phyloP scores from a whole-genome alignment of 2,329 filamentous ascomycete genomes.

The Helotiales sp. region DNA sequence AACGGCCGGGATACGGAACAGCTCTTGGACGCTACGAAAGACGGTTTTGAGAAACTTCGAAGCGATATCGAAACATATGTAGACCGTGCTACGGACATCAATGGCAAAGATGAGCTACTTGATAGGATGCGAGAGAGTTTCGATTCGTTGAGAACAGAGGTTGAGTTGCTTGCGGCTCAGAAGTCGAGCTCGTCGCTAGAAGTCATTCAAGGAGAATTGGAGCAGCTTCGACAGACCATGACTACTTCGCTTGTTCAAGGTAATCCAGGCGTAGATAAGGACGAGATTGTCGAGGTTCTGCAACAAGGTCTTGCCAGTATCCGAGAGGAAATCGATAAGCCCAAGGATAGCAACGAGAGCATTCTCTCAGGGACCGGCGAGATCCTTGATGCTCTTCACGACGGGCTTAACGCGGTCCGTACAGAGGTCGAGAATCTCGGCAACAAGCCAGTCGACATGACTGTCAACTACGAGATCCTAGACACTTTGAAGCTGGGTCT shows the following conservation, averaged over 20 bases:
- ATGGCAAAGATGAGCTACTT: conserved; percentile 76
- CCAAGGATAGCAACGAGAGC: conserved; percentile 31
- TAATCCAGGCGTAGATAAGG: conserved; percentile 49
- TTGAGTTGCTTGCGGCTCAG: conserved; percentile 35
- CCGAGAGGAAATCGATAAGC: conserved; percentile 65
- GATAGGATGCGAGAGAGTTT: conserved; percentile 56
- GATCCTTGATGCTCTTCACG: conserved; percentile 84
- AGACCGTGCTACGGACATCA: conserved; percentile 66
- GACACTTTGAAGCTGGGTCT: conserved; percentile 85
- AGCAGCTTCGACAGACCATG: conserved; percentile 58
- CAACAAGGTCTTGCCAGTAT: conserved; percentile 73
- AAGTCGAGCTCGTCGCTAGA: conserved; percentile 57
- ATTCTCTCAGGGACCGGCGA: conserved; percentile 69
- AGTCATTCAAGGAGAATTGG: conserved; percentile 53
- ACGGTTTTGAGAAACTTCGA: conserved; percentile 80
- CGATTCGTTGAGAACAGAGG: conserved; percentile 12
- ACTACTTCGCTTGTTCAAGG: conserved; percentile 50
- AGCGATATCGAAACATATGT: conserved; percentile 80
- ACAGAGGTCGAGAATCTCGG: conserved; percentile 74
- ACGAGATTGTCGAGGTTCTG: conserved; percentile 65
- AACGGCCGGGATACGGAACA: conserved; percentile 84
- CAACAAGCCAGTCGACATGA: conserved; percentile 79
- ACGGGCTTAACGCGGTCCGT: conserved; percentile 78
- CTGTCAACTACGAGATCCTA: conserved; percentile 84
- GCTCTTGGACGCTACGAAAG: conserved; percentile 82